Evolutionary conservation across 768 basidiomycete genomes (phyloP), one percentile per base, ranked within the genome.

Genomic region (Cystofilobasidium capitatum): DNA sequence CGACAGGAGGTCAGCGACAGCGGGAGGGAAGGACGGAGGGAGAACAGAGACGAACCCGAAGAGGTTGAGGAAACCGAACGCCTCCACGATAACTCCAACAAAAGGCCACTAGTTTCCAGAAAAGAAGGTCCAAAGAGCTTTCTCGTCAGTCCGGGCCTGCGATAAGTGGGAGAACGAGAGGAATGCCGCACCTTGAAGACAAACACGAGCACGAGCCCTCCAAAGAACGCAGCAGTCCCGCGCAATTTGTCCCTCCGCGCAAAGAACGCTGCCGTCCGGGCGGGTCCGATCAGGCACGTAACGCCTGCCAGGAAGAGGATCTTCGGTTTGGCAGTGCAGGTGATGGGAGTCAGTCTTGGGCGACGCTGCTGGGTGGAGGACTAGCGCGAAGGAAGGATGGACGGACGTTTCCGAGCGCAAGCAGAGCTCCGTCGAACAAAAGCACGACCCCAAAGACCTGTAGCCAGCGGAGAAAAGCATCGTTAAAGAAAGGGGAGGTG

Each of bases 241-340:
- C 96, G 84, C 71, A 97, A 79, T 78, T 99, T 99, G 77, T 97
- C 89, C 76, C 84, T 88, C 70, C 96, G 85, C 36, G 93, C 89
- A 79, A 99, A 98, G 81, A 99, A 98, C 79, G 90, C 89, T 79
- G 96, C 93, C 24, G 92, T 96, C 80, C 97, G 98, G 71, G 88
- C 86, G 8, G 92, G 91, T 6, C 91, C 96, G 71, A 99, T 98
- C 79, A 98, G 94, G 70, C 97, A 82, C 10, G 92, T 94, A 65
- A 99, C 82, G 59, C 96, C 96, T 2, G 88, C 86, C 49, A 99
- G 78, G 81, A 99, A 99, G 70, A 98, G 84, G 73, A 98, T 83
- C 94, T 96, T 66, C 8, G 13, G 12, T 24, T 16, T 1, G 45
- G 9, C 9, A 7, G 31, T 17, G 3, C 35, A 26, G 29, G 7